Evolutionary conservation across 108 stramenopile genomes (phyloP).

Genomic region (Skeletonema grethae): DNA sequence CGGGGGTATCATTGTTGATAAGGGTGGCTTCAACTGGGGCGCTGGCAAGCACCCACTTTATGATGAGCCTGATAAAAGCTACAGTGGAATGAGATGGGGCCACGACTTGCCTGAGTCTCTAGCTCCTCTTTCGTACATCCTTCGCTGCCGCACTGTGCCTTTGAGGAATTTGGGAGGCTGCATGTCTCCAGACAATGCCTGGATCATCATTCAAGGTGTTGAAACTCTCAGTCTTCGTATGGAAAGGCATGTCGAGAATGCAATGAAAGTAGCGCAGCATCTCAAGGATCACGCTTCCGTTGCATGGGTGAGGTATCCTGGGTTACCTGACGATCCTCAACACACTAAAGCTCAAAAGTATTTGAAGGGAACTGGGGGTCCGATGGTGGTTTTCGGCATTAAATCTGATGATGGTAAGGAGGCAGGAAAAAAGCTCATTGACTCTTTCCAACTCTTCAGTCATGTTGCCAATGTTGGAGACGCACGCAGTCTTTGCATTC

Average conservation of each 20-base stretch:
- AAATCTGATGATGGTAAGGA: conserved; percentile 49
- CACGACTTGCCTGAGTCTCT: conserved; percentile 72
- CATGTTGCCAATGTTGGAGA: conserved; percentile 96
- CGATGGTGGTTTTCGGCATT: conserved; percentile 83
- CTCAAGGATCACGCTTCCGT: conserved; percentile 73
- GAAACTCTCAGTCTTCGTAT: conserved; percentile 87
- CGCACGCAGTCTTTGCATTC: conserved; percentile 78
- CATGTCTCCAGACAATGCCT: conserved; percentile 83
- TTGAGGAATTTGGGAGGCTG: conserved; percentile 88
- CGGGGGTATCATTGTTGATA: conserved; percentile 76
- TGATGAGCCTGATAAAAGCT: conserved; percentile 66
- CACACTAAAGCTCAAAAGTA: conserved; percentile 75
- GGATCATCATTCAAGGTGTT: conserved; percentile 85
- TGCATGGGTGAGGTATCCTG: conserved; percentile 80
- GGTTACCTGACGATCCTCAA: conserved; percentile 61
- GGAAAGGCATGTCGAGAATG: conserved; percentile 89
- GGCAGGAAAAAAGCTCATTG: conserved; percentile 79
- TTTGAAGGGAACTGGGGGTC: conserved; percentile 69
- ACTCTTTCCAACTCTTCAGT: conserved; percentile 61
- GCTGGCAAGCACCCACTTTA: conserved; percentile 82
- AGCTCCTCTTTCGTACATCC: conserved; percentile 74
- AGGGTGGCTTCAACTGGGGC: conserved; percentile 76
- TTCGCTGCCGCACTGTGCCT: conserved; percentile 66
- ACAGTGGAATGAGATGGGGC: conserved; percentile 79
- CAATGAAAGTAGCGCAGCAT: conserved; percentile 72